Evolutionary conservation across 2,329 filamentous ascomycete species (phyloP), one percentile per base, ranked within the genome.

Genomic region (Penicillium sp.): DNA sequence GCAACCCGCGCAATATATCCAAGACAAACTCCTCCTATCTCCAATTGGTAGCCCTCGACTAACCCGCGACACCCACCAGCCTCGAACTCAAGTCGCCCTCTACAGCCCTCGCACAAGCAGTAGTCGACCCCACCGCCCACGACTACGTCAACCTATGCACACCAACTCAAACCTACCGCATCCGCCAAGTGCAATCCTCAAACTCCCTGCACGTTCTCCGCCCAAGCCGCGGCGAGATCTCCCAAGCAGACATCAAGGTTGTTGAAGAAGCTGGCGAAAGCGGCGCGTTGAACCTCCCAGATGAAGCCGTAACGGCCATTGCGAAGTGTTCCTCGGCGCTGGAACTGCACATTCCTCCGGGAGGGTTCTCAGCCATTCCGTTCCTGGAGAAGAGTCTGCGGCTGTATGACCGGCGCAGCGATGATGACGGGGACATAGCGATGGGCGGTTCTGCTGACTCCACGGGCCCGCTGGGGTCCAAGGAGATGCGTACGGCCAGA

Each of bases 181-280:
- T 87, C 50, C 83, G 84, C 62, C 84, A 87, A 69, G 84, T 87
- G 50, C 84, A 85, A 63, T 86, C 85, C 16, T 87, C 85, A 26
- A 88, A 88, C 62, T 84, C 82, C 35, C 76, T 87, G 54, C 82
- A 83, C 69, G 67, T 87, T 37, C 73, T 83, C 24, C 74, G 74
- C 48, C 78, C 79, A 5, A 76, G 76, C 54, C 65, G 71, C 22
- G 67, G 69, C 60, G 61, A 61, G 3, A 69, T 64, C 26, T 62
- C 61, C 9, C 57, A 61, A 11, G 66, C 60, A 8, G 69, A 71
- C 44, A 66, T 71, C 63, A 69, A 66, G 38, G 60, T 67, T 46
- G 61, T 71, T 18, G 64, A 61, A 49, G 57, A 62, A 16, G 57
- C 54, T n/a, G 58, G 56, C 10, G 62, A 62, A 2, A 55, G 54